A percentile compares a stretch with the other conserved stretches of the same genome.
phyloP scores from a whole-genome alignment of 2,329 filamentous ascomycete species.

The Bipolaris zeicola region DNA sequence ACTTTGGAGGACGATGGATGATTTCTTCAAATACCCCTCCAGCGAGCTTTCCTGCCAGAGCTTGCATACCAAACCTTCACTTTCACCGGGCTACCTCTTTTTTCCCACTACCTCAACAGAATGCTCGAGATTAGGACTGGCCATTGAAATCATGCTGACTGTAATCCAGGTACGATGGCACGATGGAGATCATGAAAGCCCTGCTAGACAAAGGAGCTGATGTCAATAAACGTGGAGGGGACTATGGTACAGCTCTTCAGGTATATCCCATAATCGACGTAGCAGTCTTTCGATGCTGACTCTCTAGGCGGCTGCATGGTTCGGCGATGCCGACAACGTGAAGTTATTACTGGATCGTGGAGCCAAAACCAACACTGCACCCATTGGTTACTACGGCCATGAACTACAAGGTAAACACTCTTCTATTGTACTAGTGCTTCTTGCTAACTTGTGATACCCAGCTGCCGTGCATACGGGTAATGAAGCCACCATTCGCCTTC shows the following conservation, averaged over 20 bases:
- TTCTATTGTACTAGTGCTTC: too few species aligned
- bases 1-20: neutral
- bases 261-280: neutral
- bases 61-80: too few species aligned
- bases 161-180: conserved; percentile 22
- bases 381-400: conserved; percentile 25
- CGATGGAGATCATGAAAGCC: conserved; percentile 21
- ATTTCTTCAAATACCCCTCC: too few species aligned
- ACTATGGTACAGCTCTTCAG: conserved; percentile 30
- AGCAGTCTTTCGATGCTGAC: neutral
- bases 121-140: neutral
- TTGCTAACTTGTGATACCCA: neutral
- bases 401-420: conserved; percentile 21
- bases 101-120: neutral
- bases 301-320: conserved; percentile 14
- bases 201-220: conserved; percentile 27
- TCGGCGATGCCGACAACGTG: conserved; percentile 26
- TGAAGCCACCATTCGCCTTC: conserved; percentile 22
- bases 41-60: too few species aligned
- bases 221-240: conserved; percentile 29
- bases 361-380: conserved; percentile 27
- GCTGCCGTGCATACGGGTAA: conserved; percentile 24
- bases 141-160: neutral
- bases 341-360: conserved; percentile 28
- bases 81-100: too few species aligned